Conservation (phyloP, 495 filamentous ascomycete species). For the Tuber borchii region DNA sequence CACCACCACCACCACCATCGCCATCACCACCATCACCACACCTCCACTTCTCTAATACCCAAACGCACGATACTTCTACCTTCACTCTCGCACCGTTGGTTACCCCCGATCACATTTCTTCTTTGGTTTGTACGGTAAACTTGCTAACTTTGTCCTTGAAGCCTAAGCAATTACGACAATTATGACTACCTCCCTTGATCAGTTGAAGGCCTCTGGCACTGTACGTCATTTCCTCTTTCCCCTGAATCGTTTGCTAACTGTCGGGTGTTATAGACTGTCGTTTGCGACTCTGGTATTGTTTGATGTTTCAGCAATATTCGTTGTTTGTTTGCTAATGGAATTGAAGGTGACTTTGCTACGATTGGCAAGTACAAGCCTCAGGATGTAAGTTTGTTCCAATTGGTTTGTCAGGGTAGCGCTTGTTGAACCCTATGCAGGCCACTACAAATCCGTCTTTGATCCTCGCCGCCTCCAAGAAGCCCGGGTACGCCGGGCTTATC, state of each 20-base stretch:
- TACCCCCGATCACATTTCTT: not conserved
- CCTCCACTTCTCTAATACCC: not conserved
- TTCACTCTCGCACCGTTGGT: not conserved
- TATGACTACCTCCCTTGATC: slow-evolving; percentile 62
- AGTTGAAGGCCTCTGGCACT: slow-evolving; percentile 93
- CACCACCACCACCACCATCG: not conserved
- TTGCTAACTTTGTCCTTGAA: not conserved
- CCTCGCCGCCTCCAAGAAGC: slow-evolving; percentile 94
- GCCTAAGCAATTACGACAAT: slow-evolving; percentile 9
- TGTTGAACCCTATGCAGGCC: slow-evolving; percentile 20
- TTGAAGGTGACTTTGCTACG: slow-evolving; percentile 67
- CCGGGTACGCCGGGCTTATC: slow-evolving; percentile 88
- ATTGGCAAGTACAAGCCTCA: slow-evolving; percentile 99
- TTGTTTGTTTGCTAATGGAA: slow-evolving; percentile 10
- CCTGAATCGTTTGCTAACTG: slow-evolving; percentile 41
- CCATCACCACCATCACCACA: not conserved
- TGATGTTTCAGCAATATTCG: slow-evolving; percentile 10
- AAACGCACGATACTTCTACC: slow-evolving; percentile 7
- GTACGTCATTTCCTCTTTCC: slow-evolving; percentile 52
- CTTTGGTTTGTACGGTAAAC: not conserved
- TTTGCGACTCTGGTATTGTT: slow-evolving; percentile 82
- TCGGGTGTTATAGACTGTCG: slow-evolving; percentile 61
- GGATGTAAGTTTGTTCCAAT: slow-evolving; percentile 54
- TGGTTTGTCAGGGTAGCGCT: not conserved
- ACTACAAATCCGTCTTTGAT: slow-evolving; percentile 95